A percentile compares a stretch with the other conserved stretches of the same genome.
These are phyloP conservation scores for Kregervanrija delftensis DNA, from an alignment of 805 yeast genomes.

Conservation along the genomic window DNA sequence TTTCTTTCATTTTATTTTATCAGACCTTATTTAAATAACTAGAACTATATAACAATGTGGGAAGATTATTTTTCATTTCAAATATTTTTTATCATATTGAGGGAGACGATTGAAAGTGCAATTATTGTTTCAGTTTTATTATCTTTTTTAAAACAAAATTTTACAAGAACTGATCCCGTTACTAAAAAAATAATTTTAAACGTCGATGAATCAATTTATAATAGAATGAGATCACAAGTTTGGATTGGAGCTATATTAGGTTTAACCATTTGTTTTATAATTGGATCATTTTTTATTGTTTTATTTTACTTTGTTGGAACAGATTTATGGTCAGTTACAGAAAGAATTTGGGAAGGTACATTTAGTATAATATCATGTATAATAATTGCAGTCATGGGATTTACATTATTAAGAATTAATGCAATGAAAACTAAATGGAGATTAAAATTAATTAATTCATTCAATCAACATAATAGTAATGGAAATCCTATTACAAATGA, in stretches of 20 bases:
- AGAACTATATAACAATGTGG: slow-evolving; percentile 16
- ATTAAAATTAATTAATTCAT: slow-evolving; percentile 34
- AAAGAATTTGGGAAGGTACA: slow-evolving; percentile 83
- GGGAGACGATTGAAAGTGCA: slow-evolving; percentile 75
- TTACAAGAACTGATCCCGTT: slow-evolving; percentile 30
- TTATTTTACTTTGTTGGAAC: slow-evolving; percentile 73
- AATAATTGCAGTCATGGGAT: slow-evolving; percentile 81
- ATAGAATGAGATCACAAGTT: slow-evolving; percentile 55
- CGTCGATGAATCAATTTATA: slow-evolving; percentile 29
- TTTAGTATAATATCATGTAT: slow-evolving; percentile 72
- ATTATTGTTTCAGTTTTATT: slow-evolving; percentile 66
- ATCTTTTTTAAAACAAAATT: slow-evolving; percentile 62
- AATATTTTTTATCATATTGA: slow-evolving; percentile 62
- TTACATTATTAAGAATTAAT: slow-evolving; percentile 73
- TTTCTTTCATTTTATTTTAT: too few species aligned
- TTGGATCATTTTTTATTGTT: slow-evolving; percentile 66
- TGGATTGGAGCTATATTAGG: slow-evolving; percentile 80
- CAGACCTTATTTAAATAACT: too few species aligned
- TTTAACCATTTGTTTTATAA: slow-evolving; percentile 54
- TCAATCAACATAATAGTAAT: slow-evolving; percentile 11
- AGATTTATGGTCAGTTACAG: slow-evolving; percentile 83
- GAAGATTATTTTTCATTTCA: slow-evolving; percentile 61
- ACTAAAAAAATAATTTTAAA: slow-evolving; percentile 20
- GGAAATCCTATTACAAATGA: neutral
- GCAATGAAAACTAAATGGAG: slow-evolving; percentile 81